Evolutionary conservation across 2,329 filamentous ascomycete species (phyloP).

Genomic region (Scedosporium aurantiacum): DNA sequence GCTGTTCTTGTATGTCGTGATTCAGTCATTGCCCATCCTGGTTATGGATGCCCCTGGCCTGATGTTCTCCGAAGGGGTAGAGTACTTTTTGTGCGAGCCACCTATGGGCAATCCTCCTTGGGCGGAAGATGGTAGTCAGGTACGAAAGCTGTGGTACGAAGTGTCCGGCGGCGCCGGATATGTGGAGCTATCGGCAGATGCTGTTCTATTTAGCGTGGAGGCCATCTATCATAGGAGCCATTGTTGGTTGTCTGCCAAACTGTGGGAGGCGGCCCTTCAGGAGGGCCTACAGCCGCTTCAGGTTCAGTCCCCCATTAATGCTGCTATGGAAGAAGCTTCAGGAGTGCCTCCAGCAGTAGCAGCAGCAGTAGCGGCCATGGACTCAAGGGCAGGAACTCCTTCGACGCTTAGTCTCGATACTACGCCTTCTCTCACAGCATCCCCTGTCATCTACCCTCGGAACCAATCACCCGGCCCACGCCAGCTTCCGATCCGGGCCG

Average conservation of each 20-base stretch:
- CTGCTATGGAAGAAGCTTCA: not conserved
- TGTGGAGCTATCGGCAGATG: conserved; percentile 48
- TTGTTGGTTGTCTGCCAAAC: conserved; percentile 42
- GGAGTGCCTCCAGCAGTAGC: not conserved
- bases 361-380: not conserved
- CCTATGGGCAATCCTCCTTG: conserved; percentile 64
- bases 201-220: conserved; percentile 50
- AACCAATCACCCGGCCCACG: conserved; percentile 25
- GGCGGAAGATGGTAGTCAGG: conserved; percentile 53
- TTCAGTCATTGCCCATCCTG: conserved; percentile 68
- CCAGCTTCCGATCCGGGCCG: conserved; percentile 14
- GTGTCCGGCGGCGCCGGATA: conserved; percentile 52
- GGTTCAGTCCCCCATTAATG: too few species aligned
- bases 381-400: conserved; percentile 13
- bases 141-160: conserved; percentile 63
- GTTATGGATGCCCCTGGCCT: conserved; percentile 65
- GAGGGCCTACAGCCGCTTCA: conserved; percentile 13
- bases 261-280: conserved; percentile 28
- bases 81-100: conserved; percentile 73
- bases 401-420: conserved; percentile 13
- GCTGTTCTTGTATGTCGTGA: conserved; percentile 69
- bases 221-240: conserved; percentile 48
- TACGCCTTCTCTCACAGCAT: conserved; percentile 14
- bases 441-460: conserved; percentile 25
- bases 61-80: conserved; percentile 57